phyloP scores from a whole-genome alignment of 139 green algal genomes.

The Medakamo hakoo region DNA sequence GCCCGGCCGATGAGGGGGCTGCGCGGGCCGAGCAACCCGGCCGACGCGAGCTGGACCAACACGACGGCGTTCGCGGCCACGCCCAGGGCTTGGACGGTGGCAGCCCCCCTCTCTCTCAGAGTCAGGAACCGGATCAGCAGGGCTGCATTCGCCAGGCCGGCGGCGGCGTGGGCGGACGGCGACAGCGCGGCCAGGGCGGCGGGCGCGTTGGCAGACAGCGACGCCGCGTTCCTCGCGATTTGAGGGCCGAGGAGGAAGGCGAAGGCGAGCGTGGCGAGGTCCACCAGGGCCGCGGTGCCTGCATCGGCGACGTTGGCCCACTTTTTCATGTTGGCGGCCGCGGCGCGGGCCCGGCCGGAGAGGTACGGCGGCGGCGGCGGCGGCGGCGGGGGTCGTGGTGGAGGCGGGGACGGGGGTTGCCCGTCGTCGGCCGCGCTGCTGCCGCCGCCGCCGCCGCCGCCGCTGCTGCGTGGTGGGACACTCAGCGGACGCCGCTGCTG shows the following conservation, averaged over 20 bases:
- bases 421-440: too few species aligned
- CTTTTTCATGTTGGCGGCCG: too few species aligned
- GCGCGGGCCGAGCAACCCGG: neutral
- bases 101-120: slow-evolving; percentile 35
- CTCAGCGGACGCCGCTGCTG: too few species aligned
- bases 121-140: slow-evolving; percentile 52
- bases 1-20: neutral
- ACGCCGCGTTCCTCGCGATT: slow-evolving; percentile 40
- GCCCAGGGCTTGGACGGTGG: slow-evolving; percentile 45
- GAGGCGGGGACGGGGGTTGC: too few species aligned
- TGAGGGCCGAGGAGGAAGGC: slow-evolving; percentile 42
- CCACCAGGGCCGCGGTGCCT: slow-evolving; percentile 16
- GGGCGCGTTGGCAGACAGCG: slow-evolving; percentile 26
- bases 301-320: too few species aligned
- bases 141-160: slow-evolving; percentile 41
- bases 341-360: too few species aligned
- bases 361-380: neutral
- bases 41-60: slow-evolving; percentile 38
- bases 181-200: slow-evolving; percentile 32
- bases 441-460: too few species aligned
- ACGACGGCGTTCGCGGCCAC: slow-evolving; percentile 48
- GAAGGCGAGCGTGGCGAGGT: slow-evolving; percentile 27
- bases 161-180: slow-evolving; percentile 2
- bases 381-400: too few species aligned
- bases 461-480: too few species aligned